Evolutionary conservation across 495 filamentous ascomycete species (phyloP).

Genomic region (Paragyromitra xinjiangensis): DNA sequence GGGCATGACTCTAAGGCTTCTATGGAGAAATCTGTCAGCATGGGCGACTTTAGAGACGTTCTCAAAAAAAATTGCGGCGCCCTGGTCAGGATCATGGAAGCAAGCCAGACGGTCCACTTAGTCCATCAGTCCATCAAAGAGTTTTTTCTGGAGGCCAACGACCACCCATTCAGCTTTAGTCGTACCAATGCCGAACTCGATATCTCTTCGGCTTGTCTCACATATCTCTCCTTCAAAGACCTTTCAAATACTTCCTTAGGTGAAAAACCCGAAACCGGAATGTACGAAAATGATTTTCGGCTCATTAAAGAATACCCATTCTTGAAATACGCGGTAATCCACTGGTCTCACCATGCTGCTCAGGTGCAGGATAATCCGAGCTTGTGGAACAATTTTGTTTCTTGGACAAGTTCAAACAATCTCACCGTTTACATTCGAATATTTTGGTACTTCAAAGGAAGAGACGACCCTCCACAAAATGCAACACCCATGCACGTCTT

Average conservation of each 20-base stretch:
- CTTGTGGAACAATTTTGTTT: background rate
- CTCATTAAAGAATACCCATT: background rate
- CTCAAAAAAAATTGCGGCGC: background rate
- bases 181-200: background rate
- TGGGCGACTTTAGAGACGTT: background rate
- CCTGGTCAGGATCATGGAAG: background rate
- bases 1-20: background rate
- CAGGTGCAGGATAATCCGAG: background rate
- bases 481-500: slow-evolving; percentile 9
- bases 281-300: background rate
- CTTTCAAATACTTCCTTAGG: background rate
- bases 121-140: slow-evolving; percentile 1
- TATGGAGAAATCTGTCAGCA: background rate
- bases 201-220: background rate
- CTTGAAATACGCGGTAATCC: background rate
- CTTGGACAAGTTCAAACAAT: background rate
- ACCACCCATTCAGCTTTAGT: background rate
- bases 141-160: background rate
- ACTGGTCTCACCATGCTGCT: background rate
- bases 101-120: background rate
- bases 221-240: background rate
- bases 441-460: background rate
- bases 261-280: background rate
- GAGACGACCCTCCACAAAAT: background rate
- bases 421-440: background rate